These are phyloP conservation scores for Dalbergia cochinchinensis DNA, from an alignment of 306 rosid genomes.

Conservation along the genomic window DNA sequence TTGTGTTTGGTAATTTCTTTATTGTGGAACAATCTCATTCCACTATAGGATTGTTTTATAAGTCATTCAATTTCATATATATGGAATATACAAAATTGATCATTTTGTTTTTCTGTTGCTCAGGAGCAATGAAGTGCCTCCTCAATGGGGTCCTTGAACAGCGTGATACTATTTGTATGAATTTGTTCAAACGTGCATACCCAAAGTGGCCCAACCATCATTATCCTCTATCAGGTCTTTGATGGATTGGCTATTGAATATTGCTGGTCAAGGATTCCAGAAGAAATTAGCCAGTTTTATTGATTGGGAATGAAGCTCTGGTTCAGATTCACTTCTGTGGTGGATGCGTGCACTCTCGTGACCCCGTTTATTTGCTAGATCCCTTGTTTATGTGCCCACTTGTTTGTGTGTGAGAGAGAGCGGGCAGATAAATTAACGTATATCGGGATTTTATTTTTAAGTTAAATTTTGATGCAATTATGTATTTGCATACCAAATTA, in stretches of 20 bases:
- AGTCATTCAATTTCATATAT: not conserved
- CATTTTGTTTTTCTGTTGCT: not conserved
- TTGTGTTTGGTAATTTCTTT: not conserved
- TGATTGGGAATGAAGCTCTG: conserved; percentile 88
- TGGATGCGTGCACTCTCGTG: conserved; percentile 43
- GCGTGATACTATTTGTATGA: conserved; percentile 86
- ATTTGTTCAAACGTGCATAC: conserved; percentile 85
- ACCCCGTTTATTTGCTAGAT: conserved; percentile 9
- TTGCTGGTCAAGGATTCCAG: conserved; percentile 41
- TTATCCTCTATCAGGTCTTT: conserved; percentile 64
- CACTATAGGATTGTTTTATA: conserved; percentile 1
- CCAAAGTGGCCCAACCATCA: conserved; percentile 81
- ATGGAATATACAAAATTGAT: not conserved
- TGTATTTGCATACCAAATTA: conserved; percentile 19
- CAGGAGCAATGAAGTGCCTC: conserved; percentile 89
- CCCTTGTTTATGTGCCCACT: not conserved
- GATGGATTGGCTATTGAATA: conserved; percentile 50
- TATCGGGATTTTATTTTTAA: conserved; percentile 9
- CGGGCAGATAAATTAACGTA: conserved; percentile 21
- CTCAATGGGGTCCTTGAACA: conserved; percentile 86
- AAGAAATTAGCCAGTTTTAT: conserved; percentile 47
- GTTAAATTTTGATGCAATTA: not conserved
- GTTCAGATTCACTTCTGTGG: conserved; percentile 67
- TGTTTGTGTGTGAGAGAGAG: not conserved
- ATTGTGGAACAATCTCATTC: not conserved